Evolutionary conservation across 75 land plant genomes (phyloP), one percentile per base, ranked within the genome.

Genomic region (Gnetum montanum): DNA sequence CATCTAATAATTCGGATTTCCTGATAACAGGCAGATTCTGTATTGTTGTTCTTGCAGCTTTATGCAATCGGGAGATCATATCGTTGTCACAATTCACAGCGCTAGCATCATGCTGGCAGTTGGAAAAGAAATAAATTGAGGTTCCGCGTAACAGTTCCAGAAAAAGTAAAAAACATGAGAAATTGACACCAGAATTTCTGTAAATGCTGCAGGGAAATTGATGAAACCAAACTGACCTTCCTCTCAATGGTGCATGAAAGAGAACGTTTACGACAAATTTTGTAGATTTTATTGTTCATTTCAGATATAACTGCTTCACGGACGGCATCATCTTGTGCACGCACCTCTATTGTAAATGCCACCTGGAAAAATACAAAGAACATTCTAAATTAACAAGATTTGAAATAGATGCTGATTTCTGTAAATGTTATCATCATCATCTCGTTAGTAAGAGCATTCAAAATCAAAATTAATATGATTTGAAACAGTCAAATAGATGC

Each of bases 311-410:
- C 62, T 7, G 68, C 59, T 70, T 73, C 97, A 11, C 88, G 80
- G 24, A 74, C 69, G 53, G 23, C 36, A 41, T 90, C 92, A 72
- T 86, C 86, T 54, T 72, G 76, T 24, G 97, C 76, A 35, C 99
- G 79, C 35, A 90, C 47, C 70, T 95, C 99, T 6, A 95, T 61
- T 18, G 92, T 90, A 70, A 95, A 95, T 1, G 72, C 67, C 25
- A 95, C 99, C 99, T 95, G 78, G 30, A 56, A 18, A 19, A 44
- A 62, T n/a, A n/a, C n/a, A n/a, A n/a, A n/a, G n/a, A n/a, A n/a
- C n/a, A n/a, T n/a, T n/a, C n/a, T n/a, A n/a, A n/a, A 35, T 23
- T 35, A 24, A 58, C 47, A n/a, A 20, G 22, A 24, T 13, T 18
- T 10, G 10, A 11, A 22, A 52, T 15, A 20, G 23, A 8, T 40